Conservation (phyloP, 1,284 basidiomycete genomes). For the Ustilago bromivora region DNA sequence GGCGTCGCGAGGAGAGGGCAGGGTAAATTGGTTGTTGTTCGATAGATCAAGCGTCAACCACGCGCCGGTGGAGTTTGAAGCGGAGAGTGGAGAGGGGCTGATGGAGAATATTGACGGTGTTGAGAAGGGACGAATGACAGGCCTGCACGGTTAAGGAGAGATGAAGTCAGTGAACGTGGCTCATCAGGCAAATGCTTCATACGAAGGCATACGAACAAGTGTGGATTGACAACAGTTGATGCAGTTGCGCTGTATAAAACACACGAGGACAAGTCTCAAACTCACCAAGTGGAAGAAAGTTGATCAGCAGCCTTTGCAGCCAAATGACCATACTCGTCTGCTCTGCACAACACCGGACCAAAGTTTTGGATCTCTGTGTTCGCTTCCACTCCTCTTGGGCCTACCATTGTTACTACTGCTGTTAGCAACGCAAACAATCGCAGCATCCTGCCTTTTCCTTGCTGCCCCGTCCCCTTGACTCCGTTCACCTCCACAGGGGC, state of each 20-base stretch:
- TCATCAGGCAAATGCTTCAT: too few species aligned
- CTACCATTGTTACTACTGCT: constrained; percentile 22
- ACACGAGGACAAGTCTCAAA: not conserved
- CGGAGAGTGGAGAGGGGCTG: not conserved
- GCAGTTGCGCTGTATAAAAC: not conserved
- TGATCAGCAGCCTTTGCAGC: constrained; percentile 53
- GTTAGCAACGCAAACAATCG: constrained; percentile 44
- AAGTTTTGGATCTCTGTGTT: constrained; percentile 57
- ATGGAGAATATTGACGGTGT: constrained; percentile 27
- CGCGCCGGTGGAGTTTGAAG: constrained; percentile 11
- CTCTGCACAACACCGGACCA: constrained; percentile 51
- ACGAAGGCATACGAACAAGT: too few species aligned
- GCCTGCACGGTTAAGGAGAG: constrained; percentile 14
- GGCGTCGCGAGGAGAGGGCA: constrained; percentile 22
- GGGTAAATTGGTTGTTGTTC: constrained; percentile 7
- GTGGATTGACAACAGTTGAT: too few species aligned
- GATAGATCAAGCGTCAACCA: constrained; percentile 40
- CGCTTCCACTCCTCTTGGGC: constrained; percentile 16
- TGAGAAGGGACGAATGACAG: constrained; percentile 18
- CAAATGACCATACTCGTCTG: constrained; percentile 55
- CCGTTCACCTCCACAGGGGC: not conserved
- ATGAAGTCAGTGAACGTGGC: not conserved
- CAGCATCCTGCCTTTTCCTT: constrained; percentile 27
- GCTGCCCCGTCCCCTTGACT: not conserved
- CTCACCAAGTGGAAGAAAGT: constrained; percentile 46